Conservation (phyloP, 2,329 filamentous ascomycete species). For the Lasiodiplodia citricola region DNA sequence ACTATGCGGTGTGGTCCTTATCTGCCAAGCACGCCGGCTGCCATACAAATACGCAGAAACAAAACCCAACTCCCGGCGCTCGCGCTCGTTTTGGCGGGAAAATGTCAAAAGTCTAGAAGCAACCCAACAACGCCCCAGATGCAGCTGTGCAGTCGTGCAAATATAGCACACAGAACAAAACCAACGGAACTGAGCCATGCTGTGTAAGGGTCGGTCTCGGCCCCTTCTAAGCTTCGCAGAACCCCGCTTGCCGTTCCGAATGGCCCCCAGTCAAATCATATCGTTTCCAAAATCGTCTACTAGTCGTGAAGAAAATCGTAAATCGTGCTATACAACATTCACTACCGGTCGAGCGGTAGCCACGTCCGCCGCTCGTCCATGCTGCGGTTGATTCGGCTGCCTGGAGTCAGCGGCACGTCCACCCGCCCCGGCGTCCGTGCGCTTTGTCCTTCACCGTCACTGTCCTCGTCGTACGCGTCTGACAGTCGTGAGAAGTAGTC, state of each 20-base stretch:
- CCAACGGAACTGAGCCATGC: constrained; percentile 9
- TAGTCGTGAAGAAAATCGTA: constrained; percentile 10
- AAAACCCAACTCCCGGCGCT: constrained; percentile 6
- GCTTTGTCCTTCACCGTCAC: constrained; percentile 57
- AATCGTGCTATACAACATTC: constrained; percentile 4
- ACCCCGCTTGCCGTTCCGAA: constrained; percentile 1
- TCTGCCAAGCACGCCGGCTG: constrained; percentile 7
- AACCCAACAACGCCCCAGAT: constrained; percentile 2
- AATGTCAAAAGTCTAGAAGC: constrained; percentile 4
- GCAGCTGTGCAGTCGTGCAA: constrained; percentile 17
- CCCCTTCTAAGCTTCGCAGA: constrained; percentile 8
- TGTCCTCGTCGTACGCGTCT: constrained; percentile 67
- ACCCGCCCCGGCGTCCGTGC: constrained; percentile 44
- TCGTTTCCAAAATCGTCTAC: constrained; percentile 13
- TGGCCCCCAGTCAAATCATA: constrained; percentile 7
- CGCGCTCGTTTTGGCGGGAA: constrained; percentile 9
- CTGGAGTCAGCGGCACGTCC: constrained; percentile 68
- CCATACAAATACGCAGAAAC: background rate
- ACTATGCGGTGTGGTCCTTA: constrained; percentile 9
- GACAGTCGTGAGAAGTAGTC: constrained; percentile 87
- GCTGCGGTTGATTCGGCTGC: constrained; percentile 65
- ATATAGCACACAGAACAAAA: constrained; percentile 15
- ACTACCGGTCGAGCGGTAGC: constrained; percentile 49
- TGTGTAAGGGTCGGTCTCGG: constrained; percentile 4
- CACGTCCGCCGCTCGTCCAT: constrained; percentile 67